A percentile compares a stretch with the other conserved stretches of the same genome.
These are phyloP conservation scores for Cokeromyces recurvatus DNA, from an alignment of 371 early-diverging fungal genomes.

Conservation along the genomic window DNA sequence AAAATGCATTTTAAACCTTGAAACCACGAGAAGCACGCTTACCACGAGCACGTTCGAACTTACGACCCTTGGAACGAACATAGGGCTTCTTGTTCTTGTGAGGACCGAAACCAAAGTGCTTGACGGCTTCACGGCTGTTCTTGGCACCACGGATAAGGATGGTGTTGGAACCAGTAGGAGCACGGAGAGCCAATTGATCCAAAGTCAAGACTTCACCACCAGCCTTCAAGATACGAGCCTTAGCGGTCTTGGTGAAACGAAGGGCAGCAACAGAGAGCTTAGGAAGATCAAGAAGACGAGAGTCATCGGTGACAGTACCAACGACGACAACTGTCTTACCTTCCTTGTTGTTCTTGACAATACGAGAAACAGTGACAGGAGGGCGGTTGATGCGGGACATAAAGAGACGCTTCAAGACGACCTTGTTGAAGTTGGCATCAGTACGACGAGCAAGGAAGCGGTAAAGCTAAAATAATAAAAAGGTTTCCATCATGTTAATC, in stretches of 20 bases:
- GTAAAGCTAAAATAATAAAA: slow-evolving; percentile 91
- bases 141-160: slow-evolving; percentile 83
- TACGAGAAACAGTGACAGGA: slow-evolving; percentile 88
- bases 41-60: slow-evolving; percentile 98
- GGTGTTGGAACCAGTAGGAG: slow-evolving; percentile 95
- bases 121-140: slow-evolving; percentile 93
- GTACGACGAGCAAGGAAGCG: slow-evolving; percentile 98
- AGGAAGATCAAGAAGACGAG: slow-evolving; percentile 89
- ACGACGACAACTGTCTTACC: slow-evolving; percentile 90
- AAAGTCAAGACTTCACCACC: slow-evolving; percentile 98
- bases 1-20: slow-evolving; percentile 58
- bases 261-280: slow-evolving; percentile 95
- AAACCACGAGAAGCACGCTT: slow-evolving; percentile 91
- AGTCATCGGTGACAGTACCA: slow-evolving; percentile 96
- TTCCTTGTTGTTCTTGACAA: slow-evolving; percentile 66
- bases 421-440: slow-evolving; percentile 97
- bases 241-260: slow-evolving; percentile 89
- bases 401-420: slow-evolving; percentile 95
- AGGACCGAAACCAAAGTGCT: slow-evolving; percentile 77
- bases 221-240: slow-evolving; percentile 95
- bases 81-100: slow-evolving; percentile 78
- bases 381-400: slow-evolving; percentile 97
- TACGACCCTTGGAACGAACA: slow-evolving; percentile 96
- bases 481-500: no score
- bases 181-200: slow-evolving; percentile 97